Base-by-base conservation (phyloP, 1,284 basidiomycete genomes). In the Gomphus bonarii region DNA sequence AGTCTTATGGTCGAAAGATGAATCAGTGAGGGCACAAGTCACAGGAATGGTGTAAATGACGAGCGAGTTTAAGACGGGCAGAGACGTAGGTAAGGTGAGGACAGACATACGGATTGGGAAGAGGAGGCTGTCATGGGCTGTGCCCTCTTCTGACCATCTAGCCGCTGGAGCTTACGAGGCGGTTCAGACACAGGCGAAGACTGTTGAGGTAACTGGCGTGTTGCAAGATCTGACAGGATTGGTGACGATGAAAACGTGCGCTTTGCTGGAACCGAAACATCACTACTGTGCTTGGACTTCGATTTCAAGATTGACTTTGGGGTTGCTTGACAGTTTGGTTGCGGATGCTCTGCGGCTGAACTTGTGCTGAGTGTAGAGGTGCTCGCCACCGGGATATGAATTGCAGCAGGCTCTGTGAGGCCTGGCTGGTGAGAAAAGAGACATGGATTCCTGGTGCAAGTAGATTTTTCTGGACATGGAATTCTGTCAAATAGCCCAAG, bases 151-250 rank as follows among this genome's bases (percentile, higher is more conserved):
- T 69, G 54, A 5, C 72, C 57, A 3, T 76, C 76, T 20, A 78
- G 67, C 62, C 75, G 80, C 67, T 80, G 76, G 20, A 85, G 68
- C 65, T 86, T 88, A 33, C 73, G 66, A 0, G 84, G 82, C n/a
- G 81, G 81, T 64, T 81, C 78, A 25, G 48, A 28, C 65, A 50
- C 20, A 42, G 61, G 55, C 58, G 62, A 62, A 63, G 64, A 52
- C 56, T 33, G 31, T 14, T 49, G 47, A 5, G 9, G 1, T 2
- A 33, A n/a, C 14, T 3, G 33, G 31, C 16, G 33, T 18, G 49
- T 61, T 49, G 14, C 66, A 31, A 62, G 31, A 35, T 35, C 20
- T 31, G 49, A 31, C 12, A 33, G n/a, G 31, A 4, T 33, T 35
- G 49, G 49, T 35, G 59, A 18, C 9, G 49, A 53, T 49, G 55